Conservation (phyloP, 2,329 filamentous ascomycete species). For the Nigrospora oryzae region DNA sequence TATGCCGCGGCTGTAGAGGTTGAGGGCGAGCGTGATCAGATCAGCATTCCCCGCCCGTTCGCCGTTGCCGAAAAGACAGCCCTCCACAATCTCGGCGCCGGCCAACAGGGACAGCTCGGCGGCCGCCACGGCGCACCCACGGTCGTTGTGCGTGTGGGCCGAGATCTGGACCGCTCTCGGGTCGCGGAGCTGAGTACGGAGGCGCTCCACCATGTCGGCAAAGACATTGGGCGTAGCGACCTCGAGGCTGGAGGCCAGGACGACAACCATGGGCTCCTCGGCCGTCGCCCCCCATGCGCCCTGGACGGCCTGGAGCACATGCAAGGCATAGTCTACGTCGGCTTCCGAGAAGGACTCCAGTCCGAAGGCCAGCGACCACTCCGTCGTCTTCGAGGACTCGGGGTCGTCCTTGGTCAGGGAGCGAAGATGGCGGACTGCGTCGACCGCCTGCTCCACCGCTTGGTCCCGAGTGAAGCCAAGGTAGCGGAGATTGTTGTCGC, state of each 20-base stretch:
- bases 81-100: conserved; percentile 57
- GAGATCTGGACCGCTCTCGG: conserved; percentile 53
- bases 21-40: conserved; percentile 56
- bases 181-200: conserved; percentile 30
- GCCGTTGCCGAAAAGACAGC: conserved; percentile 59
- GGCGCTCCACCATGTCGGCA: conserved; percentile 36
- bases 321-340: conserved; percentile 1
- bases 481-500: conserved; percentile 7
- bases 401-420: conserved; percentile 5
- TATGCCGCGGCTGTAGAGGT: conserved; percentile 60
- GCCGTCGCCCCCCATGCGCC: conserved; percentile 2
- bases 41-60: conserved; percentile 61
- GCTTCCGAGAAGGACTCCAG: conserved; percentile 4
- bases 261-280: conserved; percentile 2
- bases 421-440: background rate
- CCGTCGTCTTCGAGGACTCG: background rate
- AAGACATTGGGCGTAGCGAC: conserved; percentile 9
- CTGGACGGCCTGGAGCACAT: conserved; percentile 1
- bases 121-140: conserved; percentile 57
- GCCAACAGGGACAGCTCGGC: conserved; percentile 62
- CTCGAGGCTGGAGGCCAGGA: conserved; percentile 5
- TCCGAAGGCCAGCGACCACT: conserved; percentile 3
- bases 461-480: background rate
- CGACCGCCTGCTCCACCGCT: conserved; percentile 1
- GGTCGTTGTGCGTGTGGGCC: conserved; percentile 60